Conservation (phyloP, 2,329 filamentous ascomycete species). For the Dactylellina parvicollis region DNA sequence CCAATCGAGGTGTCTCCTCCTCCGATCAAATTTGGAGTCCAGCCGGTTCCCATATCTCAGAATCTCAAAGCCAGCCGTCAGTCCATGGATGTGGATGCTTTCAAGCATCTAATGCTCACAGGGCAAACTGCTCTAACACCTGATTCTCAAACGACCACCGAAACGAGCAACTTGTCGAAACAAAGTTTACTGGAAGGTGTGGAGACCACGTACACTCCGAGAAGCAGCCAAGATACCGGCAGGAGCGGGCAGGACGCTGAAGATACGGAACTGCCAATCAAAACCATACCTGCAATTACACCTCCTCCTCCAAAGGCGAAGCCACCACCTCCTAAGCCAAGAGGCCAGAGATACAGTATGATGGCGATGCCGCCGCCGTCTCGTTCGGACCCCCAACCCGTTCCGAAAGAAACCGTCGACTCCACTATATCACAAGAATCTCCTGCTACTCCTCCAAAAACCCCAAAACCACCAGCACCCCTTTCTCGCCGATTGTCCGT, state of each 20-base stretch:
- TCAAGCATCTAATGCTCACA: slow-evolving; percentile 78
- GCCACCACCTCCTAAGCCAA: slow-evolving; percentile 50
- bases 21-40: slow-evolving; percentile 58
- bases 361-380: slow-evolving; percentile 36
- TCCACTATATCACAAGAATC: slow-evolving; percentile 7
- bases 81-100: slow-evolving; percentile 79
- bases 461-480: slow-evolving; percentile 41
- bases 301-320: slow-evolving; percentile 27
- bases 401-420: slow-evolving; percentile 18
- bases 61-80: slow-evolving; percentile 58
- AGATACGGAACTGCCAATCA: slow-evolving; percentile 22
- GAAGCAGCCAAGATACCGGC: slow-evolving; percentile 44
- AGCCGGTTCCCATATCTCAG: slow-evolving; percentile 57
- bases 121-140: slow-evolving; percentile 66
- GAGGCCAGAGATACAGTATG: slow-evolving; percentile 46
- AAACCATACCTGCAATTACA: not conserved
- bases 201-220: slow-evolving; percentile 30
- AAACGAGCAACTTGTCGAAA: slow-evolving; percentile 57
- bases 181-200: slow-evolving; percentile 29
- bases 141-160: slow-evolving; percentile 59
- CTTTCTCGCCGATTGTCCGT: slow-evolving; percentile 38
- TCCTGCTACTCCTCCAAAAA: slow-evolving; percentile 36
- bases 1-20: slow-evolving; percentile 12
- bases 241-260: slow-evolving; percentile 14
- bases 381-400: slow-evolving; percentile 18